These are phyloP conservation scores for Cutaneotrichosporon sp. DNA, from an alignment of 1,284 basidiomycete genomes.

Conservation along the genomic window DNA sequence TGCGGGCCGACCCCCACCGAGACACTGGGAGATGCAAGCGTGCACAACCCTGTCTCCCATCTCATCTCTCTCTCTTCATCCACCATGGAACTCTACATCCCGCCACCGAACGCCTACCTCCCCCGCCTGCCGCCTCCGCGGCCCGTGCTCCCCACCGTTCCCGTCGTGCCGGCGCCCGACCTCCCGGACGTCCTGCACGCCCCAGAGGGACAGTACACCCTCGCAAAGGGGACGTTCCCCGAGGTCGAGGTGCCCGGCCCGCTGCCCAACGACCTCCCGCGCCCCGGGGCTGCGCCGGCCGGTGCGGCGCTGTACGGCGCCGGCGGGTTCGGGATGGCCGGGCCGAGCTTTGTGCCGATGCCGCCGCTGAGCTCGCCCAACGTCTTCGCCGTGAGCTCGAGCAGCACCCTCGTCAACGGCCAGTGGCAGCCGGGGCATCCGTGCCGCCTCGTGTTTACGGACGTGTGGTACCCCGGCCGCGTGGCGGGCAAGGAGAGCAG, in stretches of 20 bases:
- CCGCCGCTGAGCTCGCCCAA: slow-evolving; percentile 22
- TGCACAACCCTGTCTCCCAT: background rate
- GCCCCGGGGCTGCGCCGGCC: slow-evolving; percentile 13
- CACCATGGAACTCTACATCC: slow-evolving; percentile 44
- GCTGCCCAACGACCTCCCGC: slow-evolving; percentile 25
- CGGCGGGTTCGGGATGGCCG: slow-evolving; percentile 26
- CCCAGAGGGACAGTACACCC: slow-evolving; percentile 47
- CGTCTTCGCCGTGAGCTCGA: slow-evolving; percentile 34
- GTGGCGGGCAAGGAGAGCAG: slow-evolving; percentile 30
- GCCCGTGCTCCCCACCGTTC: slow-evolving; percentile 42
- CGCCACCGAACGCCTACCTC: slow-evolving; percentile 34
- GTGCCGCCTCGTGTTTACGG: slow-evolving; percentile 40
- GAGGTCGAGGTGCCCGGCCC: slow-evolving; percentile 40
- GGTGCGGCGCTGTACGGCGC: slow-evolving; percentile 36
- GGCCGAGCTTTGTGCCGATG: slow-evolving; percentile 21
- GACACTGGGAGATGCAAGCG: background rate
- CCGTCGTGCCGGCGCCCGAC: slow-evolving; percentile 39
- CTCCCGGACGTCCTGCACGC: slow-evolving; percentile 44
- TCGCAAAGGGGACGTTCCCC: slow-evolving; percentile 38
- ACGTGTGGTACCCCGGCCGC: slow-evolving; percentile 46
- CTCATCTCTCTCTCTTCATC: background rate
- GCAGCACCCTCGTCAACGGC: slow-evolving; percentile 46
- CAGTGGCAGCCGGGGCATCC: slow-evolving; percentile 42
- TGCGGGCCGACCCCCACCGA: background rate
- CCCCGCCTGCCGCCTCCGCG: slow-evolving; percentile 39